These are phyloP conservation scores for Arabidopsis hybrid DNA, from an alignment of 441 rosid species.

Conservation along the genomic window DNA sequence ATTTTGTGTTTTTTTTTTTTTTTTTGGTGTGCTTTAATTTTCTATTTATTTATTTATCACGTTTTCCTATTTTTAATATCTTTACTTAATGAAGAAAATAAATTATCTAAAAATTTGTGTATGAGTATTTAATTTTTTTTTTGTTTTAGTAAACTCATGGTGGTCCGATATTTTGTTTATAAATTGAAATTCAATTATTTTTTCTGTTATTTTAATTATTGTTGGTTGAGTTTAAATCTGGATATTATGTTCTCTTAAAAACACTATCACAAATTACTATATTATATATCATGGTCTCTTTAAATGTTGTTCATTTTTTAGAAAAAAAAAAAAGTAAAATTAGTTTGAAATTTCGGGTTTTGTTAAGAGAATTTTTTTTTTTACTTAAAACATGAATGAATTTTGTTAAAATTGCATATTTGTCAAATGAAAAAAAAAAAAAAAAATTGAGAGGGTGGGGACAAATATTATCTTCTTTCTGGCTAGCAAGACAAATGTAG, in stretches of 20 bases:
- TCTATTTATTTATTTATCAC: background rate
- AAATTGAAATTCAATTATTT: background rate
- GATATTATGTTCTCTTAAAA: background rate
- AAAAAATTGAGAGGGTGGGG: conserved; percentile 43
- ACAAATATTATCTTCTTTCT: conserved; percentile 49
- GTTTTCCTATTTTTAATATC: background rate
- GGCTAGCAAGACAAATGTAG: conserved; percentile 46
- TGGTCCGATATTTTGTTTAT: conserved; percentile 5
- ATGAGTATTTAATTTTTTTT: background rate
- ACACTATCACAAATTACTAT: too few relatives aligned
- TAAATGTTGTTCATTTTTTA: background rate
- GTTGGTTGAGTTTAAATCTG: background rate
- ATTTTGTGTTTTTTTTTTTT: background rate
- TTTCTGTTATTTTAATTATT: background rate
- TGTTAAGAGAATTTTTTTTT: background rate
- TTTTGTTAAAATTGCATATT: conserved; percentile 15
- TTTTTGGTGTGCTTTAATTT: background rate
- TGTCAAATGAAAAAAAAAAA: background rate
- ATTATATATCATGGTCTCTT: background rate
- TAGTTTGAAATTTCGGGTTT: conserved; percentile 2
- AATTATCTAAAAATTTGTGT: background rate
- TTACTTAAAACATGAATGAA: background rate
- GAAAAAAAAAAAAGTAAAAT: background rate
- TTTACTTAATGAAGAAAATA: background rate
- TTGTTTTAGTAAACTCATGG: background rate